Conservation (phyloP, 805 yeast species). For the Wickerhamiella brachini region DNA sequence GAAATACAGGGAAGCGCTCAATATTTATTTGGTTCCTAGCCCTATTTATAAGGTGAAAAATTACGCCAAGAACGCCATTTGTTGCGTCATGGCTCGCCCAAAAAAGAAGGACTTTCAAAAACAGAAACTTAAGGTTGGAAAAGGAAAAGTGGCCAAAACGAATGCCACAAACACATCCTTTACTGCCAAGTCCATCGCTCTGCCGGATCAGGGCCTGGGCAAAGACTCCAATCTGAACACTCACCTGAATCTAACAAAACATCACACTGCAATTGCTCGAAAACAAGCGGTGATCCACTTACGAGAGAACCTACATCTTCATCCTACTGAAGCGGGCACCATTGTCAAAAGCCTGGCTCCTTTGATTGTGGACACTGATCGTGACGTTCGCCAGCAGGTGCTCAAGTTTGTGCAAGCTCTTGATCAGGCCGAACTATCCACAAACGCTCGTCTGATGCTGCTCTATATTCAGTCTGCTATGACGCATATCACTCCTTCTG, state of each 20-base stretch:
- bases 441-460: conserved; percentile 27
- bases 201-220: conserved; percentile 32
- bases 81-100: conserved; percentile 4
- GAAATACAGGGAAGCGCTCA: not conserved
- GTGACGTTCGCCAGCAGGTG: conserved; percentile 46
- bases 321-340: conserved; percentile 6
- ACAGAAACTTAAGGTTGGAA: conserved; percentile 78
- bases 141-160: conserved; percentile 52
- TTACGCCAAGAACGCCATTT: not conserved
- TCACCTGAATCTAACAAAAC: conserved; percentile 14
- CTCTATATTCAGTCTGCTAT: conserved; percentile 77
- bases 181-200: conserved; percentile 44
- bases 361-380: conserved; percentile 51
- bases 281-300: conserved; percentile 17
- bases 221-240: conserved; percentile 8
- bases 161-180: conserved; percentile 82
- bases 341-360: conserved; percentile 42
- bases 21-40: not conserved
- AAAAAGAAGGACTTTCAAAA: conserved; percentile 65
- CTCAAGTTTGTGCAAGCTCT: conserved; percentile 28
- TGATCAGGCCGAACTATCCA: conserved; percentile 24
- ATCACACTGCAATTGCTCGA: conserved; percentile 17
- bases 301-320: conserved; percentile 6
- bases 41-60: not conserved
- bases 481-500: conserved; percentile 75